A percentile compares a stretch with the other conserved stretches of the same genome.
These are phyloP conservation scores for Chamaecrista fasciculata DNA, from an alignment of 306 rosid species.

Conservation along the genomic window DNA sequence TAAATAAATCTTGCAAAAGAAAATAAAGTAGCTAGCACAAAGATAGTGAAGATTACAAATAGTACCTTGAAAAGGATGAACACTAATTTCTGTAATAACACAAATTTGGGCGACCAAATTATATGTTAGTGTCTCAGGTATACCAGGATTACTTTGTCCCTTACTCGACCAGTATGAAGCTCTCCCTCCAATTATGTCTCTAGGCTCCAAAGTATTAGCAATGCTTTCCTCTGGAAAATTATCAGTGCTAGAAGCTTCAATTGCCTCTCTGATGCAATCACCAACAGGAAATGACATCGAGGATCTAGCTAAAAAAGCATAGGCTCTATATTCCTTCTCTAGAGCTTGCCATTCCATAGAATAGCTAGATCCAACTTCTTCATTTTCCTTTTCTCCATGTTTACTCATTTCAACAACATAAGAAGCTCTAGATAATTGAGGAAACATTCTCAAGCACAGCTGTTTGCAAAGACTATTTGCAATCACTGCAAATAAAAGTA, in stretches of 20 bases:
- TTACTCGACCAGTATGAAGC: slow-evolving; percentile 83
- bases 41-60: slow-evolving; percentile 16
- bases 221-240: slow-evolving; percentile 79
- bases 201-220: slow-evolving; percentile 56
- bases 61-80: slow-evolving; percentile 83
- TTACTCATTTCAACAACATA: slow-evolving; percentile 53
- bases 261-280: slow-evolving; percentile 54
- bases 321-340: slow-evolving; percentile 67
- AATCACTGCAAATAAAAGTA: slow-evolving; percentile 59
- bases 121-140: slow-evolving; percentile 79
- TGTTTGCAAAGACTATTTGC: slow-evolving; percentile 62
- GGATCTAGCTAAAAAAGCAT: slow-evolving; percentile 46
- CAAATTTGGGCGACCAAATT: slow-evolving; percentile 63
- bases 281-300: slow-evolving; percentile 27
- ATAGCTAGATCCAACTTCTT: slow-evolving; percentile 63
- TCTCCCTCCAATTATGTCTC: slow-evolving; percentile 31
- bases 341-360: slow-evolving; percentile 50
- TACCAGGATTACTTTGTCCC: slow-evolving; percentile 65
- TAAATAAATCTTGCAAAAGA: background rate
- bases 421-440: slow-evolving; percentile 63
- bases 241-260: slow-evolving; percentile 92
- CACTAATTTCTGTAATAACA: slow-evolving; percentile 57
- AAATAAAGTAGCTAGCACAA: slow-evolving; percentile 15
- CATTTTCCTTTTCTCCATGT: slow-evolving; percentile 33
- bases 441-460: slow-evolving; percentile 82